Conservation (phyloP, 345 rosid genomes). For the Boechera retrofracta region DNA sequence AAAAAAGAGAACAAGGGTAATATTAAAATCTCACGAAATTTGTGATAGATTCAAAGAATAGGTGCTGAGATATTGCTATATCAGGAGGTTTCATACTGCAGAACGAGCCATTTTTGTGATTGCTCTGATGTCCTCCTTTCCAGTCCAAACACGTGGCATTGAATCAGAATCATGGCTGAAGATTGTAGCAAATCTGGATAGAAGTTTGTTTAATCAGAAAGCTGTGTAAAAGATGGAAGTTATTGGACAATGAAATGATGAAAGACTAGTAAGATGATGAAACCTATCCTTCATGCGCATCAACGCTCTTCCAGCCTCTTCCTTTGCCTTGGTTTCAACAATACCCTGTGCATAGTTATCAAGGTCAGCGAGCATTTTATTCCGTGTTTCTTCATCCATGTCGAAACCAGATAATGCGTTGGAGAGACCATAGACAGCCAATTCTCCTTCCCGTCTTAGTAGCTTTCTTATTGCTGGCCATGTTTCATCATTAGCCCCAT, state of each 20-base stretch:
- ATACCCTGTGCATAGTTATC: slow-evolving; percentile 68
- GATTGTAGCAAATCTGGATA: slow-evolving; percentile 78
- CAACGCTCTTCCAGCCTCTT: slow-evolving; percentile 89
- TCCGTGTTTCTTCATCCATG: slow-evolving; percentile 65
- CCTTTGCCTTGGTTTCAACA: slow-evolving; percentile 89
- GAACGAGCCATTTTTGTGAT: slow-evolving; percentile 92
- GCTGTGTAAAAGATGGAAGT: slow-evolving; percentile 24
- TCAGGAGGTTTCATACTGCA: slow-evolving; percentile 58
- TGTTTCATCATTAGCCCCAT: slow-evolving; percentile 82
- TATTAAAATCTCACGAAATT: slow-evolving; percentile 24
- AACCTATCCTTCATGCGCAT: slow-evolving; percentile 96
- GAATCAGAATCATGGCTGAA: slow-evolving; percentile 97
- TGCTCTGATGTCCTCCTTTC: slow-evolving; percentile 95
- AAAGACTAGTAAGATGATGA: slow-evolving; percentile 35
- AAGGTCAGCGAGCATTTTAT: slow-evolving; percentile 65
- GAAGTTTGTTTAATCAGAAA: slow-evolving; percentile 35
- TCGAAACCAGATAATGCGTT: slow-evolving; percentile 77
- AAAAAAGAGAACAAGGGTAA: slow-evolving; percentile 24
- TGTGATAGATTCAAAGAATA: slow-evolving; percentile 6
- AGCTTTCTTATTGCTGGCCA: slow-evolving; percentile 93
- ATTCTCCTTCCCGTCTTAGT: slow-evolving; percentile 64
- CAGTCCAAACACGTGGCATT: slow-evolving; percentile 98
- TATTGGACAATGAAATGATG: slow-evolving; percentile 28
- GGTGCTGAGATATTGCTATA: slow-evolving; percentile 22
- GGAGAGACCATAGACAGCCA: slow-evolving; percentile 74